phyloP scores from a whole-genome alignment of 1,284 basidiomycete genomes.

The Papiliotrema terrestris region DNA sequence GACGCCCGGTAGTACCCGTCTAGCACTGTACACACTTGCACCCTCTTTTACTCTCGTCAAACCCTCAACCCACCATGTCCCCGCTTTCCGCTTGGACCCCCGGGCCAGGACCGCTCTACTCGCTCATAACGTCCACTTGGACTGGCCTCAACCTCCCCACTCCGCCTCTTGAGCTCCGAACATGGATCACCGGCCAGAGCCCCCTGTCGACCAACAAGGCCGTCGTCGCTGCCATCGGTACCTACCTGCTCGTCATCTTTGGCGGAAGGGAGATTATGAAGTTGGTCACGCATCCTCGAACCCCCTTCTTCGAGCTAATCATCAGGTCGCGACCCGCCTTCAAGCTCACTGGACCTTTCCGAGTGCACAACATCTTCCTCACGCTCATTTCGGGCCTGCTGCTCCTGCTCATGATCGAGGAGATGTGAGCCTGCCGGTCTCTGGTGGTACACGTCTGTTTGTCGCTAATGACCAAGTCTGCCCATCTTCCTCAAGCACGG shows the following conservation, averaged over 20 bases:
- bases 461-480: slow-evolving; percentile 37
- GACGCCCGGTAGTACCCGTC: too few species aligned
- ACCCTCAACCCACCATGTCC: slow-evolving; percentile 9
- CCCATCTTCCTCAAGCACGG: slow-evolving; percentile 71
- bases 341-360: slow-evolving; percentile 83
- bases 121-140: slow-evolving; percentile 32
- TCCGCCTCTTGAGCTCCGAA: slow-evolving; percentile 30
- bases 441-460: not conserved
- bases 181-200: slow-evolving; percentile 52
- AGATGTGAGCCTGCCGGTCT: slow-evolving; percentile 54
- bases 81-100: slow-evolving; percentile 29
- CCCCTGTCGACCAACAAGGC: slow-evolving; percentile 74
- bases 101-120: slow-evolving; percentile 38
- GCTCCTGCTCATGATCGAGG: slow-evolving; percentile 82
- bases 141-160: slow-evolving; percentile 27
- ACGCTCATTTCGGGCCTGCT: slow-evolving; percentile 76
- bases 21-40: not conserved
- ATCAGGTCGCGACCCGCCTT: slow-evolving; percentile 58
- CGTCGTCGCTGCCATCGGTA: slow-evolving; percentile 66
- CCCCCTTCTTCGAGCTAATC: not conserved
- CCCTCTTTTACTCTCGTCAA: not conserved
- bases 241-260: slow-evolving; percentile 88
- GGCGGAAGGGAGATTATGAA: slow-evolving; percentile 82
- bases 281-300: slow-evolving; percentile 35
- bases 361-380: slow-evolving; percentile 86